Conservation (phyloP, 352 stramenopile genomes). For the Pythium sukuiense region DNA sequence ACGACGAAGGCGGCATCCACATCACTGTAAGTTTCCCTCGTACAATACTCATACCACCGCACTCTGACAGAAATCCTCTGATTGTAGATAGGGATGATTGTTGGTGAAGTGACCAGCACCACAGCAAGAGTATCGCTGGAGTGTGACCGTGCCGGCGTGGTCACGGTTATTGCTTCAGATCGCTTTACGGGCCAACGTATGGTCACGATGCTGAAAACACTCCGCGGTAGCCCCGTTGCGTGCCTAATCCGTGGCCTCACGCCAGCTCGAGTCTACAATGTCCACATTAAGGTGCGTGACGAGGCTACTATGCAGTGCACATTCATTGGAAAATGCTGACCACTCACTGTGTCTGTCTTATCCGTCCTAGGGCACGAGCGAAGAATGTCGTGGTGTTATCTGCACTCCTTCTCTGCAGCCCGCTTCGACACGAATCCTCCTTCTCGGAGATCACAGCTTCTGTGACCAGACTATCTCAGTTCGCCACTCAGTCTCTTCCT, state of each 20-base stretch:
- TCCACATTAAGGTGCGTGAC: slow-evolving; percentile 1
- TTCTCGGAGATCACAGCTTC: slow-evolving; percentile 1
- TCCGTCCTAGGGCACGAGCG: not conserved
- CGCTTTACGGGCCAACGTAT: slow-evolving; percentile 1
- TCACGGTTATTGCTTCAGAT: not conserved
- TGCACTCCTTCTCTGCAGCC: not conserved
- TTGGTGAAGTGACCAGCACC: not conserved
- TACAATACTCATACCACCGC: not conserved
- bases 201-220: not conserved
- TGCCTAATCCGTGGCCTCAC: not conserved
- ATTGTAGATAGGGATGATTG: not conserved
- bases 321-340: too few species aligned
- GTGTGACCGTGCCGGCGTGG: not conserved
- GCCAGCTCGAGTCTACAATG: slow-evolving; percentile 7
- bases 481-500: not conserved
- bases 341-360: not conserved
- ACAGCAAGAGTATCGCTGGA: not conserved
- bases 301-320: not conserved
- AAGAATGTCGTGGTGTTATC: not conserved
- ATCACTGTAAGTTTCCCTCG: not conserved
- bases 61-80: not conserved
- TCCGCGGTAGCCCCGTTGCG: not conserved
- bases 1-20: not conserved
- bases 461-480: not conserved
- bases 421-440: not conserved